A percentile compares a stretch with the other conserved stretches of the same genome.
These are phyloP conservation scores for Solanum ahanhuiri DNA, from an alignment of 257 asterid species.

Conservation along the genomic window DNA sequence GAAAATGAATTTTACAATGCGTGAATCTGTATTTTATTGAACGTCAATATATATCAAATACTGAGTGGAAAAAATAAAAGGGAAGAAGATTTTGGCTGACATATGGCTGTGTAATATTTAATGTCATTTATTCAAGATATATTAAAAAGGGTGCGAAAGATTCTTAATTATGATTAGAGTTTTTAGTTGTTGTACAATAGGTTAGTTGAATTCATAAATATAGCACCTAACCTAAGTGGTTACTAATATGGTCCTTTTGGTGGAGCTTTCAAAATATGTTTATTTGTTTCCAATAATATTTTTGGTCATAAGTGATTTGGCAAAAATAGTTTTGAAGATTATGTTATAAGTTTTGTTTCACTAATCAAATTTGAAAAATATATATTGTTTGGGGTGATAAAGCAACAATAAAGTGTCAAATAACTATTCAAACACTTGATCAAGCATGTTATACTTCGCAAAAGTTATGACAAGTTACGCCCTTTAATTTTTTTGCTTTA, in stretches of 20 bases:
- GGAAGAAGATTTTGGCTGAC: neutral
- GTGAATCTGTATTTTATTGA: neutral
- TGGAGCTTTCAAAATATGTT: neutral
- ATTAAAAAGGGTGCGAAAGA: neutral
- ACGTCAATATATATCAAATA: neutral
- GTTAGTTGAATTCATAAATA: neutral
- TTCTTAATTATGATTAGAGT: neutral
- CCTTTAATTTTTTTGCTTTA: neutral
- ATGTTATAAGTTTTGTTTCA: neutral
- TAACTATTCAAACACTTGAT: neutral
- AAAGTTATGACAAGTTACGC: neutral
- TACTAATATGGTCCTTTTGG: neutral
- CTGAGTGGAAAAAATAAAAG: neutral
- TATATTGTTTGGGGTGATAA: neutral
- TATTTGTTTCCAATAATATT: neutral
- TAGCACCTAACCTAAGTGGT: neutral
- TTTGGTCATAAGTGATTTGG: neutral
- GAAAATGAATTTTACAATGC: rapidly evolving
- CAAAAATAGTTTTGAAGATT: neutral
- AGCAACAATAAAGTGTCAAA: neutral
- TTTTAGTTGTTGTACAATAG: neutral
- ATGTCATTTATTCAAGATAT: neutral
- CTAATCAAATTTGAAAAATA: neutral
- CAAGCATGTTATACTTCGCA: neutral
- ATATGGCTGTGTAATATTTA: neutral